phyloP scores from a whole-genome alignment of 306 rosid genomes.

The Lathyrus sativus region DNA sequence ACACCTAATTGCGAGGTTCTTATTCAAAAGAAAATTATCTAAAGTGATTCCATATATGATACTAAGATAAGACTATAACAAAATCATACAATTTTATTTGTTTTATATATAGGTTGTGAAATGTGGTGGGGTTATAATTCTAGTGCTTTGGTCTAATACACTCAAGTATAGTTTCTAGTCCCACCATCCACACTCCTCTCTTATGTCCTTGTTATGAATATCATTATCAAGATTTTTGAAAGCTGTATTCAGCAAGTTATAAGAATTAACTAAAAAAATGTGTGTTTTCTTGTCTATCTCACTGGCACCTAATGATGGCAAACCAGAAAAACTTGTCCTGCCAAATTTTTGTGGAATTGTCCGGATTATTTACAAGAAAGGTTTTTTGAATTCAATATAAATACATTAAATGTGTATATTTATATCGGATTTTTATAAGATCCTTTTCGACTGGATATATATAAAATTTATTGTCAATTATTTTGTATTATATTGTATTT shows the following conservation, averaged over 20 bases:
- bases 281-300: not conserved
- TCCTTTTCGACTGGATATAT: too few species aligned
- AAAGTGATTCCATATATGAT: not conserved
- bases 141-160: slow-evolving; percentile 40
- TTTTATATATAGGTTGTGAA: slow-evolving; percentile 24
- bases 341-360: too few species aligned
- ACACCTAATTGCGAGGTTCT: slow-evolving; percentile 25
- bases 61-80: not conserved
- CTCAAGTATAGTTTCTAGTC: not conserved
- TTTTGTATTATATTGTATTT: too few species aligned
- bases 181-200: not conserved
- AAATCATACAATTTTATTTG: not conserved
- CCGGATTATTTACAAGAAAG: too few species aligned
- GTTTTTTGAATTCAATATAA: too few species aligned
- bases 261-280: not conserved
- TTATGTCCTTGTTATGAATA: not conserved
- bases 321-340: too few species aligned
- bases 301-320: not conserved
- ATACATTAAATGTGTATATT: too few species aligned
- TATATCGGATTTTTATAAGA: too few species aligned
- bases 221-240: slow-evolving; percentile 32
- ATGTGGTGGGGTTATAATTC: slow-evolving; percentile 40
- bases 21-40: slow-evolving; percentile 29
- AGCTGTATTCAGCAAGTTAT: slow-evolving; percentile 31
- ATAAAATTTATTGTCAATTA: too few species aligned